Base-by-base conservation (phyloP, 768 basidiomycete species). In the Boletus reticuloceps region DNA sequence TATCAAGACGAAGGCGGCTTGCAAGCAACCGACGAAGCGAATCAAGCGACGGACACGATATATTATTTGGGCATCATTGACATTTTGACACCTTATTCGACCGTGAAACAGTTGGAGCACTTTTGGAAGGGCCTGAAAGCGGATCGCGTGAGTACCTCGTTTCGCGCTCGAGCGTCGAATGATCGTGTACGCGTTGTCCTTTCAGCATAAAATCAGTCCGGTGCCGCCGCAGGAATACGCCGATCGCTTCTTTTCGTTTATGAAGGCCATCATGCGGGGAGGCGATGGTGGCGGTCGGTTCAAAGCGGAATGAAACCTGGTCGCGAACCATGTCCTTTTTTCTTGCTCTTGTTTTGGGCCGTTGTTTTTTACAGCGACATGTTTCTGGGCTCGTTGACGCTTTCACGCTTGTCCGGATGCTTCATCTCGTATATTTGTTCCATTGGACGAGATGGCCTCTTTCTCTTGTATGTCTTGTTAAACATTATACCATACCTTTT, bases 1-100 rank as follows among this genome's bases (percentile, higher is more conserved):
- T 98, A 97, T 67, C 92, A 95, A 64, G 95, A 99, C 66, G 97
- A 98, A 63, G 94, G 94, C 13, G 97, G 97, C 0, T 67, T 96
- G 42, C 81, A 89, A 32, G 92, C 94, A 36, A 97, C 96, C 17
- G 85, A 95, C 69, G 95, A 98, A 64, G 72, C 71, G 10, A 96
- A 98, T 69, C 77, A 81, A 19, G 71, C 78, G 2, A 71, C 87
- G 72, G 86, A 88, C 59, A 83, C 83, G 45, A 88, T 97, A 52
- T 97, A 96, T 71, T 98, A 98, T 70, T 77, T 98, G 10, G 96
- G 97, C 22, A 82, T 99, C 51, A 99, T 99, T 65, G 97, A 99
- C 72, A 98, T 98, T 60, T 74, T 95, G 56, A 98, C 97, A 25
- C 96, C 95, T 3, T 99, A 92, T 69, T 82, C 78, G 19, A 61